These are phyloP conservation scores for Lodderomyces pseudojiufengensis DNA, from an alignment of 1,139 yeast genomes.

Conservation along the genomic window DNA sequence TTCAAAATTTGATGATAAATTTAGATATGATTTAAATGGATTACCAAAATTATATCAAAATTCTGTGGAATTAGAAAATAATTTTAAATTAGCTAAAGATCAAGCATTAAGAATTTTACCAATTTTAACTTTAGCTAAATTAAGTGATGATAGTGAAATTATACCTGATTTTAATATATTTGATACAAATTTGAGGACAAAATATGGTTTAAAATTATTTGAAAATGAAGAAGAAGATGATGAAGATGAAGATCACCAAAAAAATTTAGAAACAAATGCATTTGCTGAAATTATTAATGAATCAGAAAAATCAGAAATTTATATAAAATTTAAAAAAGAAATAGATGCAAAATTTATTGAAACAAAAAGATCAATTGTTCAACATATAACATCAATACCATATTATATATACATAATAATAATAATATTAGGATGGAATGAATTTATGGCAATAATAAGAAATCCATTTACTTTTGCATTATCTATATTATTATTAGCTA, in stretches of 20 bases:
- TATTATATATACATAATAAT: conserved; percentile 72
- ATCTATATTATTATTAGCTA: conserved; percentile 54
- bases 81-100: conserved; percentile 57
- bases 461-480: conserved; percentile 76
- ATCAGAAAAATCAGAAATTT: conserved; percentile 54
- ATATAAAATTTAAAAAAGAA: conserved; percentile 65
- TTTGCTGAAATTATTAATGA: conserved; percentile 61
- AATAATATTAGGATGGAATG: conserved; percentile 89
- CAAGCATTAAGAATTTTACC: conserved; percentile 58
- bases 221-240: conserved; percentile 44
- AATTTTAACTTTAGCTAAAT: conserved; percentile 52
- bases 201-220: conserved; percentile 20
- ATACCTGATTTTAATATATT: conserved; percentile 52
- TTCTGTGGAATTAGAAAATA: conserved; percentile 65
- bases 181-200: conserved; percentile 21
- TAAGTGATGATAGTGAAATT: conserved; percentile 51
- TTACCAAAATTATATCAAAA: conserved; percentile 81
- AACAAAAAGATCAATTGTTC: conserved; percentile 73
- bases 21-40: conserved; percentile 80
- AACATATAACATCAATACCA: conserved; percentile 75
- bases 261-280: conserved; percentile 26
- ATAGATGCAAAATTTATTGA: conserved; percentile 81
- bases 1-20: conserved; percentile 74
- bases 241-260: conserved; percentile 39
- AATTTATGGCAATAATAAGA: conserved; percentile 80